phyloP scores from a whole-genome alignment of 306 rosid genomes.

The Hippophae tibetana region DNA sequence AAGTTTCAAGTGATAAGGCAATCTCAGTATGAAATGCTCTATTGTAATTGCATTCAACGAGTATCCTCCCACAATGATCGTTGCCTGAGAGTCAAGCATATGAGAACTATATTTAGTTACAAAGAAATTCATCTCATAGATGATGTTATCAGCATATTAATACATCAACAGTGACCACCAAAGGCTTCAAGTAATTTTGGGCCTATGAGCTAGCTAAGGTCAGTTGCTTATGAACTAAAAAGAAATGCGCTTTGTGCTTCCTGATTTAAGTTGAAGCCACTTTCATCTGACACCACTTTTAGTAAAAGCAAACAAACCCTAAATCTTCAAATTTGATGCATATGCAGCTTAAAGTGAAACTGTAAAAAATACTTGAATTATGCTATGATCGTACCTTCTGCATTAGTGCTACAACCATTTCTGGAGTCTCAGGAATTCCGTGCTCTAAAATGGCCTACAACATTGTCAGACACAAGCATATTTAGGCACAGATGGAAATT shows the following conservation, averaged over 20 bases:
- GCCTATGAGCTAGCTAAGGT: background rate
- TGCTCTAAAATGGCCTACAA: constrained; percentile 73
- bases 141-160: too few species aligned
- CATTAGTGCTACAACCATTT: constrained; percentile 84
- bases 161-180: too few species aligned
- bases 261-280: too few species aligned
- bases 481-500: too few species aligned
- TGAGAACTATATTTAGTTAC: background rate
- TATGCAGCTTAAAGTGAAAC: too few species aligned
- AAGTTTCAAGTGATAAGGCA: constrained; percentile 90
- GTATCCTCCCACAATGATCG: constrained; percentile 73
- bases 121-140: background rate
- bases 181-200: background rate
- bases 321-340: too few species aligned
- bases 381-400: constrained; percentile 55
- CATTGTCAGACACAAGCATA: constrained; percentile 2
- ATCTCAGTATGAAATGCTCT: constrained; percentile 89
- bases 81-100: constrained; percentile 46
- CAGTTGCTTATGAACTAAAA: too few species aligned
- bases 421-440: constrained; percentile 86
- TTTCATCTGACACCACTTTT: too few species aligned
- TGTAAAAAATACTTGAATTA: constrained; percentile 1
- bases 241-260: too few species aligned
- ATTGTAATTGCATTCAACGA: constrained; percentile 77
- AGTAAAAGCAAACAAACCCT: too few species aligned